A percentile compares a stretch with the other conserved stretches of the same genome.
These are phyloP conservation scores for Articulospora tetracladia DNA, from an alignment of 495 filamentous ascomycete species.

Conservation along the genomic window DNA sequence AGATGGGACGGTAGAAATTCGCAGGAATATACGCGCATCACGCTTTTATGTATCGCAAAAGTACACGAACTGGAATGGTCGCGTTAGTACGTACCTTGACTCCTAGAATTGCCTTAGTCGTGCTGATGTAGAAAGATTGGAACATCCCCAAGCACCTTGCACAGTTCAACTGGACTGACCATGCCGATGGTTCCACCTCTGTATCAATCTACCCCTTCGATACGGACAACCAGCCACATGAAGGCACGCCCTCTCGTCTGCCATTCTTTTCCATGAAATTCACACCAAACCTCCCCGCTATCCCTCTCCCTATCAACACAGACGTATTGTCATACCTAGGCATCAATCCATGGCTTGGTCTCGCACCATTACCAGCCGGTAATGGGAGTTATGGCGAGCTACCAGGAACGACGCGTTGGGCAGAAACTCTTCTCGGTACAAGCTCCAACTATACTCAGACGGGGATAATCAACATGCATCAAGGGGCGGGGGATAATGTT, in stretches of 20 bases:
- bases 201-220: constrained; percentile 39
- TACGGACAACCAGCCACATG: no score
- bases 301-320: constrained; percentile 40
- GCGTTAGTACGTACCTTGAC: constrained; percentile 27
- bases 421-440: constrained; percentile 20
- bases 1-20: constrained; percentile 25
- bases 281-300: constrained; percentile 33
- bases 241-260: no score
- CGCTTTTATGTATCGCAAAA: constrained; percentile 49
- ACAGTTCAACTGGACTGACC: constrained; percentile 40
- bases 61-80: constrained; percentile 43
- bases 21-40: constrained; percentile 31
- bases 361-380: constrained; percentile 41
- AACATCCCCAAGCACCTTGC: constrained; percentile 53
- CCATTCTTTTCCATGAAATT: constrained; percentile 43
- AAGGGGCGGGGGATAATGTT: background rate
- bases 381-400: constrained; percentile 27
- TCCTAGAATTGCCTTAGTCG: no score
- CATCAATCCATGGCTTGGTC: constrained; percentile 33
- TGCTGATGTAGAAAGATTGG: constrained; percentile 39
- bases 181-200: constrained; percentile 28
- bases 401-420: constrained; percentile 34
- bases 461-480: constrained; percentile 7
- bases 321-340: constrained; percentile 30
- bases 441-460: constrained; percentile 20